Evolutionary conservation across 2,329 filamentous ascomycete genomes (phyloP), one percentile per base, ranked within the genome.

Genomic region (Verticillium klebahnii): DNA sequence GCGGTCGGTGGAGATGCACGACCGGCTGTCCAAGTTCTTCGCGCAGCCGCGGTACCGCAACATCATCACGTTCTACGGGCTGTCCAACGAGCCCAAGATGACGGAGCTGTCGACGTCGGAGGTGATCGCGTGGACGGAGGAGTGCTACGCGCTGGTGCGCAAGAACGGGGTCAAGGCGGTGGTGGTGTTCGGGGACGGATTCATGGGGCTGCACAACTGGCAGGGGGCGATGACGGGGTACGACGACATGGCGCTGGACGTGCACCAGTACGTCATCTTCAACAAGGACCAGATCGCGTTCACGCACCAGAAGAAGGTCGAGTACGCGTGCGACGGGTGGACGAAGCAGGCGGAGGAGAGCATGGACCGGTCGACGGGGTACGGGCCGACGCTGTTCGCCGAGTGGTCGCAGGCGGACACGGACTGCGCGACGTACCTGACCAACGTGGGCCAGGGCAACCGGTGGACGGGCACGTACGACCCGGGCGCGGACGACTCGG

Each of bases 341-440:
- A 90, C 91, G 3, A 73, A 88, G 68, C 93, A 98, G 80, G 85
- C 92, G 15, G 72, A 85, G 64, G 78, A 86, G 63, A 91, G 88
- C 72, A 89, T 92, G 79, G 82, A 92, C 75, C 89, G 83, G 5
- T 75, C 80, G 5, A 91, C 88, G 0, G 94, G 94, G 11, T 99
- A 94, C 78, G 95, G 95, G 0, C 93, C 94, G 0, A 98, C 93
- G 19, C 86, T 98, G 67, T 93, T 96, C 74, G 95, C 94, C 67
- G 95, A 99, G 81, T 99, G 93, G 93, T 94, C 90, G 0, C 94
- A 98, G 79, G 94, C 95, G 45, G 95, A 99, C 76, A 97, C 95
- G 1, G 95, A 99, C 79, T 99, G 95, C 78, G 89, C 93, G 0
- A 75, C 83, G 63, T 87, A 91, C 75, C 85, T 99, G 69, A 98